Evolutionary conservation across 306 rosid genomes (phyloP).

Genomic region (Fagus crenata): DNA sequence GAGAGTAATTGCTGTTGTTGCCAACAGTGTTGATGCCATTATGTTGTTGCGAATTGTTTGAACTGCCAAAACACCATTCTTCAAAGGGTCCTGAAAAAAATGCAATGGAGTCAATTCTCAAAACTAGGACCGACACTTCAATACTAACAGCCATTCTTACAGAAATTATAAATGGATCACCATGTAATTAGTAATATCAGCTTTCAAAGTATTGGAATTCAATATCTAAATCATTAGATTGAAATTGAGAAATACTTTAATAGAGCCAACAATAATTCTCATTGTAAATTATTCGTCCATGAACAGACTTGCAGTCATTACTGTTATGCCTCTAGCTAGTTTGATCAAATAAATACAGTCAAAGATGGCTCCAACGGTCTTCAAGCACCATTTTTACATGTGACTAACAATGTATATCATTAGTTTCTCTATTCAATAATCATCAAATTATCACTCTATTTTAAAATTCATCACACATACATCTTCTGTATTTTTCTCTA

Average conservation of each 20-base stretch:
- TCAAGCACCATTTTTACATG: neutral
- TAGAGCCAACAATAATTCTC: neutral
- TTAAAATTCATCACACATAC: neutral
- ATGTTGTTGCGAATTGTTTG: constrained; percentile 87
- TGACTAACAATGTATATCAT: neutral
- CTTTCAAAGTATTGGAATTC: neutral
- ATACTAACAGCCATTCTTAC: neutral
- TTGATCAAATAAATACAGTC: neutral
- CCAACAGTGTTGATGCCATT: constrained; percentile 84
- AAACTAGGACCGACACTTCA: neutral
- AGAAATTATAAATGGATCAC: neutral
- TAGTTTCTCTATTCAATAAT: neutral
- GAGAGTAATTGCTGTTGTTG: constrained; percentile 79
- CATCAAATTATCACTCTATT: neutral
- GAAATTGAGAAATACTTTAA: neutral
- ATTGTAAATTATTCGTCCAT: neutral
- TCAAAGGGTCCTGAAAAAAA: constrained; percentile 72
- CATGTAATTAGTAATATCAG: neutral
- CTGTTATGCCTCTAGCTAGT: neutral
- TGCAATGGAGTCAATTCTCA: constrained; percentile 20
- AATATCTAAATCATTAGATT: neutral
- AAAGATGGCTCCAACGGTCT: neutral
- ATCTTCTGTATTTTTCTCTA: neutral
- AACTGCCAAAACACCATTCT: constrained; percentile 75
- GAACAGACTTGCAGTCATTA: neutral